A percentile compares a stretch with the other conserved stretches of the same genome.
phyloP scores from a whole-genome alignment of 2,329 filamentous ascomycete genomes.

The Aspergillus amoenus region DNA sequence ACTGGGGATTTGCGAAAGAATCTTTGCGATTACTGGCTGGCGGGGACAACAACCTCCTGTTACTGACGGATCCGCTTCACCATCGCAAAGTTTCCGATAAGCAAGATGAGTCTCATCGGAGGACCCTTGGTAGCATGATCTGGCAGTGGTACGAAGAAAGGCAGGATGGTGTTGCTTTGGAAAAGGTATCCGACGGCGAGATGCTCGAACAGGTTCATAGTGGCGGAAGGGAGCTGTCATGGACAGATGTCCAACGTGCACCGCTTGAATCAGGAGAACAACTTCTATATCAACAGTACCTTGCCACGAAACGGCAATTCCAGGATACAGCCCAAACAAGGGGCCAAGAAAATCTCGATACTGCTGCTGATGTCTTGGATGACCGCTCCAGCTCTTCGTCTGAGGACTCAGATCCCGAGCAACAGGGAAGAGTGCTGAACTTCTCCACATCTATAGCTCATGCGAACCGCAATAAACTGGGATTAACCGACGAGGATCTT shows the following conservation, averaged over 20 bases:
- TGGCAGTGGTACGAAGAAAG: constrained; percentile 78
- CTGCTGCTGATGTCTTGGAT: constrained; percentile 69
- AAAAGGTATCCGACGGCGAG: constrained; percentile 56
- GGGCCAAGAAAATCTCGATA: constrained; percentile 68
- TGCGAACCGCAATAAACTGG: constrained; percentile 79
- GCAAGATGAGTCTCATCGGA: constrained; percentile 36
- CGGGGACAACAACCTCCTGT: constrained; percentile 77
- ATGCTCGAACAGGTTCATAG: constrained; percentile 67
- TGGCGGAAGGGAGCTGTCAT: constrained; percentile 60
- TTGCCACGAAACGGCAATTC: constrained; percentile 82
- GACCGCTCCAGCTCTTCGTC: constrained; percentile 83
- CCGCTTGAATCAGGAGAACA: constrained; percentile 75
- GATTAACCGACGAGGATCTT: constrained; percentile 82
- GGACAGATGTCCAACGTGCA: constrained; percentile 62
- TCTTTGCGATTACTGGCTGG: constrained; percentile 71
- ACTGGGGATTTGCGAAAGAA: constrained; percentile 93
- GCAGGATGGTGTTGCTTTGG: constrained; percentile 61
- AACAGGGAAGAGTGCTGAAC: constrained; percentile 89
- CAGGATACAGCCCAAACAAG: constrained; percentile 75
- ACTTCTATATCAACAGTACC: constrained; percentile 82
- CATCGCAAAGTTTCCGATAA: constrained; percentile 24
- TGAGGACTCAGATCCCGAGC: constrained; percentile 84
- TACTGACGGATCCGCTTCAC: constrained; percentile 72
- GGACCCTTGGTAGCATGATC: constrained; percentile 69
- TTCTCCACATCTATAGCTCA: constrained; percentile 83